phyloP scores from a whole-genome alignment of 768 basidiomycete species.

The Amanita molliuscula region DNA sequence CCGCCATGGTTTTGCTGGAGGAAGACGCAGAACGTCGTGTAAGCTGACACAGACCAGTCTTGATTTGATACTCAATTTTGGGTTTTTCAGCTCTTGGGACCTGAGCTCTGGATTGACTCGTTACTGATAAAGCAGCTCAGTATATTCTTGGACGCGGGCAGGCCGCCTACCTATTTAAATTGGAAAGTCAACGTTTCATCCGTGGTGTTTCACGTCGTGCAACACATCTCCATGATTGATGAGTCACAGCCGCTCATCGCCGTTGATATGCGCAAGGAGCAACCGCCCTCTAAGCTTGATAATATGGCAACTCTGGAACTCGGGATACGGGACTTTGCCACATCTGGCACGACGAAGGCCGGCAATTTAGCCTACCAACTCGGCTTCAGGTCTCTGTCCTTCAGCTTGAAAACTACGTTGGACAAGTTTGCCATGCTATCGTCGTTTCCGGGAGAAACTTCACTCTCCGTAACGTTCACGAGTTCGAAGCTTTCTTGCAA shows the following conservation, averaged over 20 bases:
- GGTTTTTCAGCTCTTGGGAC: slow-evolving; percentile 17
- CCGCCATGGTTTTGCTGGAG: slow-evolving; percentile 32
- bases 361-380: slow-evolving; percentile 12
- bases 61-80: neutral
- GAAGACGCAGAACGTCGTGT: slow-evolving; percentile 39
- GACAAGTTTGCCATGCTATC: slow-evolving; percentile 21
- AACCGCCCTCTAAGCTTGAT: slow-evolving; percentile 20
- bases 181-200: slow-evolving; percentile 34
- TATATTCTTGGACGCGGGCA: slow-evolving; percentile 16
- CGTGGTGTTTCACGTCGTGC: slow-evolving; percentile 31
- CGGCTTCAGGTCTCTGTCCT: slow-evolving; percentile 14
- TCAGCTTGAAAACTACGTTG: slow-evolving; percentile 19
- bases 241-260: slow-evolving; percentile 20
- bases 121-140: slow-evolving; percentile 29
- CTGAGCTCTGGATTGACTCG: slow-evolving; percentile 29
- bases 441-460: slow-evolving; percentile 14
- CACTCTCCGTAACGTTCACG: slow-evolving; percentile 15
- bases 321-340: slow-evolving; percentile 12
- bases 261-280: slow-evolving; percentile 11
- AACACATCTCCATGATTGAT: slow-evolving; percentile 31
- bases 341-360: slow-evolving; percentile 14
- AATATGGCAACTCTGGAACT: slow-evolving; percentile 19
- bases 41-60: slow-evolving; percentile 11
- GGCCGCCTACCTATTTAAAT: slow-evolving; percentile 13
- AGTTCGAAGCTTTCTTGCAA: slow-evolving; percentile 6